phyloP scores from a whole-genome alignment of 805 yeast genomes.

The Kazachstania viticola region DNA sequence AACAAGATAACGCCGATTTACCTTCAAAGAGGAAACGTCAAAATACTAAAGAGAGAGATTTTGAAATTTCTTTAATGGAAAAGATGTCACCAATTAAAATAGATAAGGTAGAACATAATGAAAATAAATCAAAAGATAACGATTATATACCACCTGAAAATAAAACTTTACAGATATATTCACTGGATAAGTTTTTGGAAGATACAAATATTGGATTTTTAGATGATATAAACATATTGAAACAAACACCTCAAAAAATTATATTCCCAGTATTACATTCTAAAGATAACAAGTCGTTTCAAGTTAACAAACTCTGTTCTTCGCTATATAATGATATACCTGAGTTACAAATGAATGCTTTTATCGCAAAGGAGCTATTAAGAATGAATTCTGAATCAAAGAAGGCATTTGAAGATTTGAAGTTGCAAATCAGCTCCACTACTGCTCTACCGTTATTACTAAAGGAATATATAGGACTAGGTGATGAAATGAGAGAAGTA shows the following conservation, averaged over 20 bases:
- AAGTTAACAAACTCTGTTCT: slow-evolving; percentile 8
- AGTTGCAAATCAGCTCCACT: slow-evolving; percentile 35
- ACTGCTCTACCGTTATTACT: slow-evolving; percentile 48
- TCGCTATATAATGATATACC: slow-evolving; percentile 20
- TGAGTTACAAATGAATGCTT: slow-evolving; percentile 35
- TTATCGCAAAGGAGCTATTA: slow-evolving; percentile 43
- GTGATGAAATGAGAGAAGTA: slow-evolving; percentile 28
- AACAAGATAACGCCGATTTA: neutral
- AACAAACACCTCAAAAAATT: slow-evolving; percentile 4
- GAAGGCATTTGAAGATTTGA: slow-evolving; percentile 35
- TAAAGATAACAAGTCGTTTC: slow-evolving; percentile 2
- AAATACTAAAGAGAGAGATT: slow-evolving; percentile 6
- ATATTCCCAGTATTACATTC: slow-evolving; percentile 3
- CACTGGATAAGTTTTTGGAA: no score
- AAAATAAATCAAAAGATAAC: no score
- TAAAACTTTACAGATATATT: no score
- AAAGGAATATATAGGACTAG: slow-evolving; percentile 34
- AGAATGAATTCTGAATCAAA: slow-evolving; percentile 41
- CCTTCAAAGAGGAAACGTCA: neutral
- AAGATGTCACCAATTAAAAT: slow-evolving; percentile 20
- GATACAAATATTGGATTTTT: no score
- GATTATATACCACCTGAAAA: no score
- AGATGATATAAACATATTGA: no score
- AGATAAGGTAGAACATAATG: no score
- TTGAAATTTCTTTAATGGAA: slow-evolving; percentile 16